Conservation (phyloP, 345 rosid genomes). For the Angophora floribunda region DNA sequence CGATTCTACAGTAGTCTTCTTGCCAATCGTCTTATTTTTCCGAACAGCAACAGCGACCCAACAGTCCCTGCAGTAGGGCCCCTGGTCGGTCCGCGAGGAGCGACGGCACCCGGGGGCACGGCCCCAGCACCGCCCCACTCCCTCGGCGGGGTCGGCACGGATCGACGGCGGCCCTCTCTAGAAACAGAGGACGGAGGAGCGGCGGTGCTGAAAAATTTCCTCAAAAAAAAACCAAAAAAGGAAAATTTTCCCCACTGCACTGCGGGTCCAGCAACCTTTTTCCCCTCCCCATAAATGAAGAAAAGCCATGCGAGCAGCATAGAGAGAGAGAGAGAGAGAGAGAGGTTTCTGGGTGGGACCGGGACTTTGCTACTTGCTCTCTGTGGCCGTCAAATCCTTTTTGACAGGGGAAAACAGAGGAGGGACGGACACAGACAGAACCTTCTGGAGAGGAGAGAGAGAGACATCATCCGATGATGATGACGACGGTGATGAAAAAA, state of each 20-base stretch:
- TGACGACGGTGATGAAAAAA: neutral
- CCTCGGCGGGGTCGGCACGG: neutral
- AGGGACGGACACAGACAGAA: neutral
- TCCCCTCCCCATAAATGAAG: neutral
- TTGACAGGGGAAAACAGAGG: neutral
- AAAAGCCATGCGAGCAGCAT: neutral
- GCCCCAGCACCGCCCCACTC: neutral
- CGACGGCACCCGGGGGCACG: neutral
- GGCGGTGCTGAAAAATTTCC: neutral
- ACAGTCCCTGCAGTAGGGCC: too few species aligned
- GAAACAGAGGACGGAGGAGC: neutral
- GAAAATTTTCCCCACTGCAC: neutral
- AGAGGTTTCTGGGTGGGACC: neutral
- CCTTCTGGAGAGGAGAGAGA: constrained; percentile 2
- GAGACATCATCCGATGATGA: neutral
- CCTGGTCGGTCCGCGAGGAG: too few species aligned
- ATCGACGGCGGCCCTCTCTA: neutral
- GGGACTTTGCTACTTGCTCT: neutral
- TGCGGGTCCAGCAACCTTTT: neutral
- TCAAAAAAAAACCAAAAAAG: neutral
- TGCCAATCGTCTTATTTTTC: too few species aligned
- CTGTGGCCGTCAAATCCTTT: neutral
- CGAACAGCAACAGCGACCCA: neutral
- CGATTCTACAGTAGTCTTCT: neutral
- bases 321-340: neutral